Percentiles rank a stretch among this genome's conserved stretches.
These are phyloP conservation scores for Acmispon strigosus DNA, from an alignment of 306 rosid species.

Conservation along the genomic window DNA sequence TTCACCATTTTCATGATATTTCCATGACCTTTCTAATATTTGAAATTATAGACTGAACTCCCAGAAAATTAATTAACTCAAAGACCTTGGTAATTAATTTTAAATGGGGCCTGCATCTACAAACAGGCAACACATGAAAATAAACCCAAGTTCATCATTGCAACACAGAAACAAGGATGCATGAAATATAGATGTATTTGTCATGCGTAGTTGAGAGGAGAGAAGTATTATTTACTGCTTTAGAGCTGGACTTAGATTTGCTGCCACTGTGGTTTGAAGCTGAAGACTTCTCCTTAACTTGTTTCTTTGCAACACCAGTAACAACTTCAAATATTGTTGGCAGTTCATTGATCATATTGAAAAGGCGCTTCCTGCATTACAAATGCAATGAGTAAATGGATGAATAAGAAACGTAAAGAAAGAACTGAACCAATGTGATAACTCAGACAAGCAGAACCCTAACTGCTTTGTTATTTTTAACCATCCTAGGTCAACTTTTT, in stretches of 20 bases:
- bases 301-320: constrained; percentile 77
- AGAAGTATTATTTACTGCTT: constrained; percentile 40
- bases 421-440: constrained; percentile 1
- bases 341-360: constrained; percentile 77
- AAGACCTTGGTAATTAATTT: neutral
- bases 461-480: neutral
- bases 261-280: constrained; percentile 62
- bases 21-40: neutral
- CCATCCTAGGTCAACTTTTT: neutral
- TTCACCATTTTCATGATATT: neutral
- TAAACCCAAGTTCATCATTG: neutral
- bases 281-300: constrained; percentile 75
- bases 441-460: constrained; percentile 5
- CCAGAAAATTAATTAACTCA: neutral
- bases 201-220: neutral
- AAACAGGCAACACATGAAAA: constrained; percentile 1
- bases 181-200: neutral
- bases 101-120: neutral
- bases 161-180: neutral
- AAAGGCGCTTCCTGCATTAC: constrained; percentile 68
- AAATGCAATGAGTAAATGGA: neutral
- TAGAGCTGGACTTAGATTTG: constrained; percentile 69
- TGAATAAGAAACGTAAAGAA: neutral
- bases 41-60: neutral
- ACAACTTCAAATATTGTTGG: constrained; percentile 83